These are phyloP conservation scores for Eimeria necatrix DNA, from an alignment of 169 alveolate genomes.

Conservation along the genomic window DNA sequence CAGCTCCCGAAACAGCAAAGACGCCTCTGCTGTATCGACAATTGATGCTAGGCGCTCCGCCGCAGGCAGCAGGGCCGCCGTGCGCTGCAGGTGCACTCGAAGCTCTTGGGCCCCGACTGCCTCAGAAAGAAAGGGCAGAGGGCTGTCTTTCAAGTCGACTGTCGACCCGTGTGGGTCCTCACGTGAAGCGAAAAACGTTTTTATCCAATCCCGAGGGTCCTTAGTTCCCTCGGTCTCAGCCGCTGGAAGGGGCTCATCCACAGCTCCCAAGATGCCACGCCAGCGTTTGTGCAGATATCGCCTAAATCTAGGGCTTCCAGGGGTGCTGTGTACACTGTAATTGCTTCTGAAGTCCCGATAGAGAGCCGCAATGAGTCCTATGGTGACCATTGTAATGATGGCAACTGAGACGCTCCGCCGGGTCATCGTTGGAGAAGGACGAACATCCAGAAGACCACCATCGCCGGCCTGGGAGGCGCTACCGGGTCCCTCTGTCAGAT, in stretches of 20 bases:
- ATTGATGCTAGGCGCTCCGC: constrained; percentile 32
- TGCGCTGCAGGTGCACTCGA: constrained; percentile 13
- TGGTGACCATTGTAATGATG: background rate
- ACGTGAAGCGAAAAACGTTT: background rate
- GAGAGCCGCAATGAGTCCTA: background rate
- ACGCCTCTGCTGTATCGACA: background rate
- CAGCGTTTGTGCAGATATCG: background rate
- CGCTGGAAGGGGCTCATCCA: background rate
- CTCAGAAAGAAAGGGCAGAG: background rate
- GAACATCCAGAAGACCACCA: too few species aligned
- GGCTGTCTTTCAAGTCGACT: background rate
- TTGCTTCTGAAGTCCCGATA: background rate
- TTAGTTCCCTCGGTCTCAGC: background rate
- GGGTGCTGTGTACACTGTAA: background rate
- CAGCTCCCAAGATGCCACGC: background rate
- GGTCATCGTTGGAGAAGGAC: background rate
- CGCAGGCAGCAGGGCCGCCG: constrained; percentile 41
- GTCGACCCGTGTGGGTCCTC: background rate
- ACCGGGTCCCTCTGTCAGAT: too few species aligned
- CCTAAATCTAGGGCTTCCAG: background rate
- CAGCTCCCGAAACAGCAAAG: background rate
- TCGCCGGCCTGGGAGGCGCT: too few species aligned
- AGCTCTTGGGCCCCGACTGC: background rate
- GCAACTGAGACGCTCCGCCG: background rate
- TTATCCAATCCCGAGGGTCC: background rate